A percentile compares a stretch with the other conserved stretches of the same genome.
Conservation (phyloP, 148 eudicot genomes). For the Pouteria glomerata region DNA sequence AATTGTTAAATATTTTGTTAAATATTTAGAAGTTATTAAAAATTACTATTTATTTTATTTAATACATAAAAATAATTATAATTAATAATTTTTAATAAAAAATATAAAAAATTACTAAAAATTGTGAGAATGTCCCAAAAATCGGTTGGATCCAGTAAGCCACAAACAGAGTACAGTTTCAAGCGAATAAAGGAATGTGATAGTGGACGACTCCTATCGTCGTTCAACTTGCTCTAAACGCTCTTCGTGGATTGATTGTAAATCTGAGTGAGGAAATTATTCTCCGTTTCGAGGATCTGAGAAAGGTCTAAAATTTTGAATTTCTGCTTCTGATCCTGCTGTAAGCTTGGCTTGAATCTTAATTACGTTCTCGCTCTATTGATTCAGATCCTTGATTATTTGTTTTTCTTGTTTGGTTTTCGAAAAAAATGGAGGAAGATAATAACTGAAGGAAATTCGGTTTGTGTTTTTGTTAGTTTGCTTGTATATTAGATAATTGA, state of each 20-base stretch:
- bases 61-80: too few species aligned
- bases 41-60: too few species aligned
- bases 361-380: not conserved
- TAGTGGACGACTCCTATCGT: too few species aligned
- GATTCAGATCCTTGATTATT: not conserved
- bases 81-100: too few species aligned
- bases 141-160: too few species aligned
- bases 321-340: not conserved
- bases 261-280: not conserved
- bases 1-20: too few species aligned
- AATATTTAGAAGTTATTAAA: too few species aligned
- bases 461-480: not conserved
- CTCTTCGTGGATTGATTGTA: not conserved
- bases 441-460: not conserved
- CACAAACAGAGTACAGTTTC: too few species aligned
- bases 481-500: not conserved
- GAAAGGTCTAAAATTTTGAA: not conserved
- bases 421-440: not conserved
- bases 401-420: not conserved
- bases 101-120: too few species aligned
- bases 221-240: too few species aligned
- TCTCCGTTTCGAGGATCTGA: not conserved
- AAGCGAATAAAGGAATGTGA: too few species aligned
- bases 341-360: not conserved
- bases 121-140: too few species aligned